Conservation (phyloP, 2,329 filamentous ascomycete species). For the Xylogone sp. region DNA sequence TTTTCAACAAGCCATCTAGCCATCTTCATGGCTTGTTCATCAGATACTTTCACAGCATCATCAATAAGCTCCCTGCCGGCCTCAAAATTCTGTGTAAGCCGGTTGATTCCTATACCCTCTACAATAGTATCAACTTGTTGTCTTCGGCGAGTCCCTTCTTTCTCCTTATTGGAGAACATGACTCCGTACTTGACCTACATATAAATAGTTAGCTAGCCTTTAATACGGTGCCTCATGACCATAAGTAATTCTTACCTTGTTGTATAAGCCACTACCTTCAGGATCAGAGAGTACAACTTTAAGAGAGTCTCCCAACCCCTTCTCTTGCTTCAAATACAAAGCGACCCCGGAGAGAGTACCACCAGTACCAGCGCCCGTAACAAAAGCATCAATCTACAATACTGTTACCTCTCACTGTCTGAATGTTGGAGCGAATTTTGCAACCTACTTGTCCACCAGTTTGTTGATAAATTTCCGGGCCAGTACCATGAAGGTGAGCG, state of each 20-base stretch:
- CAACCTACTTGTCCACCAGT: slow-evolving; percentile 51
- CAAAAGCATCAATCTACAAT: slow-evolving; percentile 70
- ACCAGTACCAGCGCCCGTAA: slow-evolving; percentile 90
- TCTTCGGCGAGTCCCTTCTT: slow-evolving; percentile 82
- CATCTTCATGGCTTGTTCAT: slow-evolving; percentile 88
- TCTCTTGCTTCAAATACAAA: slow-evolving; percentile 70
- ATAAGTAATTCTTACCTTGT: slow-evolving; percentile 45
- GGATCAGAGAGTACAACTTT: slow-evolving; percentile 86
- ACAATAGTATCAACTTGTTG: slow-evolving; percentile 95
- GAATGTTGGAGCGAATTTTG: background rate
- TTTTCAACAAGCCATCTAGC: slow-evolving; percentile 95
- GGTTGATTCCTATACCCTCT: slow-evolving; percentile 93
- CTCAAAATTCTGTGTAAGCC: slow-evolving; percentile 91
- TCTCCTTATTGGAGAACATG: slow-evolving; percentile 88
- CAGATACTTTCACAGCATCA: slow-evolving; percentile 83
- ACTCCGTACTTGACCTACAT: slow-evolving; percentile 76
- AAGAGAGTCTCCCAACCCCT: slow-evolving; percentile 34
- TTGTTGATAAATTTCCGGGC: slow-evolving; percentile 84
- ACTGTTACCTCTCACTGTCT: slow-evolving; percentile 6
- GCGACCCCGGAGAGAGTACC: slow-evolving; percentile 90
- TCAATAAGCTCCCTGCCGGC: slow-evolving; percentile 81
- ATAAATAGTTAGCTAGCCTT: background rate
- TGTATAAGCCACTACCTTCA: slow-evolving; percentile 88
- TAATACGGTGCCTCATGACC: background rate
- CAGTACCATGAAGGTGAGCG: slow-evolving; percentile 78